These are phyloP conservation scores for Lactarius pseudohatsudake DNA, from an alignment of 768 basidiomycete genomes.

Conservation along the genomic window DNA sequence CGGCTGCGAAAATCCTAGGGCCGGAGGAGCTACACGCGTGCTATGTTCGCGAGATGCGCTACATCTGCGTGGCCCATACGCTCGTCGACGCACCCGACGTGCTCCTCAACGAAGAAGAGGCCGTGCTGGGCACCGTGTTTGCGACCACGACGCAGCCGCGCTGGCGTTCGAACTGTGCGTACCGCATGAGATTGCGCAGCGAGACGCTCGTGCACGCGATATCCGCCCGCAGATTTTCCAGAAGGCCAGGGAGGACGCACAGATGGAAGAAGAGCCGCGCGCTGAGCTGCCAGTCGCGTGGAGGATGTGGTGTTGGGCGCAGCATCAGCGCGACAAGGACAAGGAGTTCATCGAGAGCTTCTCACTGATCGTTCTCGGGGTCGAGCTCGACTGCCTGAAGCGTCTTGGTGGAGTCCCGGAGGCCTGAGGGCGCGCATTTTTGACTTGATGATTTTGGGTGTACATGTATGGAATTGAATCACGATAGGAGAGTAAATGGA, in stretches of 20 bases:
- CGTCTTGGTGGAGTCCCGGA: not conserved
- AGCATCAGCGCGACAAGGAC: constrained; percentile 35
- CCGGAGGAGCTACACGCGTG: constrained; percentile 41
- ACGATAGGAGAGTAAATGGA: too few relatives aligned
- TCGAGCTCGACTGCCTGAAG: constrained; percentile 8
- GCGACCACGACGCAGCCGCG: constrained; percentile 64
- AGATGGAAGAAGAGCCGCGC: constrained; percentile 30
- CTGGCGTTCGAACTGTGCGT: constrained; percentile 57
- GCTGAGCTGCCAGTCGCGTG: constrained; percentile 54
- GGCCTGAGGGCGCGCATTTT: not conserved
- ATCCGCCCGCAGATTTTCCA: constrained; percentile 41
- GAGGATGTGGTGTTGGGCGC: constrained; percentile 62
- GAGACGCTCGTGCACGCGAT: constrained; percentile 54
- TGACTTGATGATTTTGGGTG: not conserved
- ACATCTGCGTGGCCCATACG: constrained; percentile 67
- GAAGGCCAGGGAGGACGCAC: not conserved
- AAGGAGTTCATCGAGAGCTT: constrained; percentile 53
- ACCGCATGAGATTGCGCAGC: constrained; percentile 62
- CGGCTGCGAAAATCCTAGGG: not conserved
- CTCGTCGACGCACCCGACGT: constrained; percentile 56
- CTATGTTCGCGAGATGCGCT: constrained; percentile 66
- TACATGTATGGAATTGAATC: too few relatives aligned
- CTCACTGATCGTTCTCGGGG: constrained; percentile 58
- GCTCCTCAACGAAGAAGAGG: constrained; percentile 67
- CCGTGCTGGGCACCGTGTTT: constrained; percentile 74